Evolutionary conservation across 306 rosid genomes (phyloP).

Genomic region (Sicyos baderoa): DNA sequence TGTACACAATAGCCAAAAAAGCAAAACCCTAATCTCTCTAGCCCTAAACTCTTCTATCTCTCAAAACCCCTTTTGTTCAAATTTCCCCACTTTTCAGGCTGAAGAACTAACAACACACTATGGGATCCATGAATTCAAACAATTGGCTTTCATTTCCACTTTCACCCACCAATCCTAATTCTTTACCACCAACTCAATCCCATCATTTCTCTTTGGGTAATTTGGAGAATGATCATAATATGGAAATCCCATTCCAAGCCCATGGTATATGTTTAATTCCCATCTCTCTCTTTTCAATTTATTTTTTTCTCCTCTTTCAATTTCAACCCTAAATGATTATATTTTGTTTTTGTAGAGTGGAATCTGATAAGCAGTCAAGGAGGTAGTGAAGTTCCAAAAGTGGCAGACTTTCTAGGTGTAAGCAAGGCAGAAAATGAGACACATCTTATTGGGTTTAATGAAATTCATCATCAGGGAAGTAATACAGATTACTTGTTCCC

Average conservation of each 20-base stretch:
- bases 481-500: slow-evolving; percentile 60
- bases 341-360: slow-evolving; percentile 49
- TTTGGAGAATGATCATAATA: slow-evolving; percentile 51
- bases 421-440: slow-evolving; percentile 66
- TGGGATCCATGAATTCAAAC: slow-evolving; percentile 74
- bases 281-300: not conserved
- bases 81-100: slow-evolving; percentile 33
- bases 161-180: slow-evolving; percentile 71
- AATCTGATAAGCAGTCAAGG: slow-evolving; percentile 50
- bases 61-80: not conserved
- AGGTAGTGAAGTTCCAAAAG: slow-evolving; percentile 61
- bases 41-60: slow-evolving; percentile 19
- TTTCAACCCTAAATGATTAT: not conserved
- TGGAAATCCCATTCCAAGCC: slow-evolving; percentile 77
- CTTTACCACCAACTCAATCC: slow-evolving; percentile 51
- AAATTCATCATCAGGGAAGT: slow-evolving; percentile 40
- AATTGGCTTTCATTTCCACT: slow-evolving; percentile 98
- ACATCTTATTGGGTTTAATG: slow-evolving; percentile 55
- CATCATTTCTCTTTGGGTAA: slow-evolving; percentile 79
- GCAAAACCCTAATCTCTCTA: slow-evolving; percentile 29
- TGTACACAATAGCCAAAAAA: not conserved
- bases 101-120: slow-evolving; percentile 1
- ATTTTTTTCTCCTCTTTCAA: not conserved
- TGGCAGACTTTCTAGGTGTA: slow-evolving; percentile 97
- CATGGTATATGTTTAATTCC: slow-evolving; percentile 38